Percentiles rank a stretch among this genome's conserved stretches.
These are phyloP conservation scores for Xylariales sp. DNA, from an alignment of 2,329 filamentous ascomycete genomes.

Conservation along the genomic window DNA sequence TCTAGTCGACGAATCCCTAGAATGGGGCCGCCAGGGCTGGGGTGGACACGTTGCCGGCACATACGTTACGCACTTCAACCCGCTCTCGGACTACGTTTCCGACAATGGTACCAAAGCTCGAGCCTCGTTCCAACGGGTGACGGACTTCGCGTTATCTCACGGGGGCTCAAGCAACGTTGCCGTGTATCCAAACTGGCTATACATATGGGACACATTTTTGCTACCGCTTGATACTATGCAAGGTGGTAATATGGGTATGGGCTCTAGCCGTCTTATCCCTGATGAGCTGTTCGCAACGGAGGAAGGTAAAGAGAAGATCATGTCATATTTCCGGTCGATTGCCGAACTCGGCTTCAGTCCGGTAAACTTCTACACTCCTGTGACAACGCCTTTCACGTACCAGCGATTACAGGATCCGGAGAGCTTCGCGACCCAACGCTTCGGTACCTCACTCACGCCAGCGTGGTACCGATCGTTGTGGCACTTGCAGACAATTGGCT, in stretches of 20 bases:
- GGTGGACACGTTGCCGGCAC: conserved; percentile 41
- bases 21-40: conserved; percentile 39
- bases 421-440: conserved; percentile 10
- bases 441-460: conserved; percentile 36
- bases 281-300: conserved; percentile 34
- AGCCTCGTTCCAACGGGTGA: conserved; percentile 33
- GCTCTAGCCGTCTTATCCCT: conserved; percentile 37
- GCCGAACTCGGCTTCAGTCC: conserved; percentile 38
- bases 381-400: conserved; percentile 37
- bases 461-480: conserved; percentile 40
- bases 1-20: conserved; percentile 37
- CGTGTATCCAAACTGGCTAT: conserved; percentile 35
- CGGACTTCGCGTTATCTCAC: conserved; percentile 37
- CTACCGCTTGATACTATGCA: conserved; percentile 33
- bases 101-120: conserved; percentile 36
- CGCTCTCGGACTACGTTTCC: conserved; percentile 32
- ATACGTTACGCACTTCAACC: conserved; percentile 40
- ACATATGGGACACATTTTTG: conserved; percentile 37
- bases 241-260: conserved; percentile 29
- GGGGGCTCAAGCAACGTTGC: conserved; percentile 38
- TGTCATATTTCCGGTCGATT: conserved; percentile 36
- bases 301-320: conserved; percentile 34
- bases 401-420: conserved; percentile 23
- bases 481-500: conserved; percentile 36
- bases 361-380: conserved; percentile 37